Evolutionary conservation across 139 green algal species (phyloP), one percentile per base, ranked within the genome.

Genomic region (Closterium sp.): DNA sequence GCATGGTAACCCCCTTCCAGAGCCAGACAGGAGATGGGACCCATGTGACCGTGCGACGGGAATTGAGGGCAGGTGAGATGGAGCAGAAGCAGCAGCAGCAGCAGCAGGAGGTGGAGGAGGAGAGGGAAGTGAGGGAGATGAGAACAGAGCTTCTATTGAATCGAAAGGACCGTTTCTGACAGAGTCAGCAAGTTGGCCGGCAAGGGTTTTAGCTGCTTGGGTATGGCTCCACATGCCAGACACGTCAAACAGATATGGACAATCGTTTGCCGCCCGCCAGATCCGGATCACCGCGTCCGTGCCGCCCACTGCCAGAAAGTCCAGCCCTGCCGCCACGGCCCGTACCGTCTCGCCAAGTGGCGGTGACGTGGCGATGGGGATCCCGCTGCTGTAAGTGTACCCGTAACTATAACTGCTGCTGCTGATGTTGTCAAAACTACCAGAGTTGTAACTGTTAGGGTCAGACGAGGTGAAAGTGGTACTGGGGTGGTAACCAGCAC

Each of bases 231-330:
- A 90, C 31, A 42, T 28, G 30, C 91, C 88, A 9, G 28, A 89
- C 10, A 93, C 86, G 88, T 93, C 91, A 91, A 93, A 93, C 22
- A 88, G 38, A 79, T 93, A 88, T 0, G 91, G 42, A 79, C 91
- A 93, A n/a, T 27, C 86, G 7, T n/a, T 38, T 27, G 73, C 31
- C 24, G 91, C 73, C 21, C 24, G 87, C 91, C 91, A 93, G 2
- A 93, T 34, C 13, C 91, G 91, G 17, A 93, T 24, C 19, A 91
- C 86, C 4, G 29, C 31, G 38, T 93, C 91, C 9, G 86, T 91
- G 45, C 42, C 32, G 17, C 30, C 91, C 31, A 88, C 91, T 34
- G 86, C 91, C 31, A 93, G 91, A 27, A 87, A 86, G 28, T 73
- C 32, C 70, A n/a, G 0, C 22, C 91, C 91, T 5, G 70, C 87